Percentiles rank a stretch among this genome's conserved stretches.
phyloP scores from a whole-genome alignment of 2,329 filamentous ascomycete species.

The Madurella fahalii region DNA sequence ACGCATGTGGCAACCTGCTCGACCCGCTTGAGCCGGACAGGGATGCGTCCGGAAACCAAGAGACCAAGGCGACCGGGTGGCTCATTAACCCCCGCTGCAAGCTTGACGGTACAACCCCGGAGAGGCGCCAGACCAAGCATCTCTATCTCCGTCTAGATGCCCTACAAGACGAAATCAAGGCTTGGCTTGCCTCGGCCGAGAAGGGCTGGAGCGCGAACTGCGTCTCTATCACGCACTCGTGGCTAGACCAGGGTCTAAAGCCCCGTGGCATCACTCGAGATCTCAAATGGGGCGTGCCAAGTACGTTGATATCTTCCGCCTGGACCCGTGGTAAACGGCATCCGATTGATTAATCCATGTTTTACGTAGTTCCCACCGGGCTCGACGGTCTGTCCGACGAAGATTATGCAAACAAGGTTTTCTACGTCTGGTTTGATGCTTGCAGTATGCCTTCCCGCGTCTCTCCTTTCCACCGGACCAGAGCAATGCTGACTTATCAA shows the following conservation, averaged over 20 bases:
- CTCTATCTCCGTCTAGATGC: slow-evolving; percentile 84
- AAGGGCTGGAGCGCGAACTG: slow-evolving; percentile 75
- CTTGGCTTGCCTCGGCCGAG: slow-evolving; percentile 72
- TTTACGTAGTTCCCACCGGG: slow-evolving; percentile 40
- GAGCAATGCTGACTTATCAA: slow-evolving; percentile 8
- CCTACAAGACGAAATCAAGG: slow-evolving; percentile 69
- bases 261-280: slow-evolving; percentile 88
- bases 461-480: neutral
- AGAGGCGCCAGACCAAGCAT: slow-evolving; percentile 80
- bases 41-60: slow-evolving; percentile 19
- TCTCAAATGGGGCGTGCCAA: slow-evolving; percentile 76
- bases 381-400: slow-evolving; percentile 48
- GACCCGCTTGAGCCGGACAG: slow-evolving; percentile 62
- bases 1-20: slow-evolving; percentile 65
- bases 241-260: slow-evolving; percentile 80
- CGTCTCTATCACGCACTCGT: slow-evolving; percentile 70
- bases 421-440: slow-evolving; percentile 73
- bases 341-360: neutral
- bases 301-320: slow-evolving; percentile 10
- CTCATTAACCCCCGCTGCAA: slow-evolving; percentile 62
- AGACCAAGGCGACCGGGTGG: slow-evolving; percentile 24
- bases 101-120: slow-evolving; percentile 77
- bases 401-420: slow-evolving; percentile 62
- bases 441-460: slow-evolving; percentile 46
- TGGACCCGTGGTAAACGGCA: neutral